Percentiles rank a stretch among this genome's conserved stretches.
Evolutionary conservation across 257 asterid species (phyloP).

Genomic region (Petunia axillaris): DNA sequence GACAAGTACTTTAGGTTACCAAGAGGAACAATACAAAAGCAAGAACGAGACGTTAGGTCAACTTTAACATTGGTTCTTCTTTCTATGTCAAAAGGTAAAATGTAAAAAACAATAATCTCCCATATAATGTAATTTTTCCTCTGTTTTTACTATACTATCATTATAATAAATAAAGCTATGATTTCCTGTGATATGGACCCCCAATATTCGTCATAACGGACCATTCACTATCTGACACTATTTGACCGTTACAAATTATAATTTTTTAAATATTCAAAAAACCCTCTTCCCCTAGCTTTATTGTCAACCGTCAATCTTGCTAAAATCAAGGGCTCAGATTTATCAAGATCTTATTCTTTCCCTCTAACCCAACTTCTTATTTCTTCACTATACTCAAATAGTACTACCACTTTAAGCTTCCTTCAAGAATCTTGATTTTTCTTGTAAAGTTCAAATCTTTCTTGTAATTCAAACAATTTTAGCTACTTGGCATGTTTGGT

Average conservation of each 20-base stretch:
- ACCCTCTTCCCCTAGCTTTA: constrained; percentile 18
- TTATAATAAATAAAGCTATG: constrained; percentile 11
- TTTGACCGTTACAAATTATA: constrained; percentile 42
- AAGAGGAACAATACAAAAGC: not conserved
- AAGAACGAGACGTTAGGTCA: no score
- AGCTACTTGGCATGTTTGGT: constrained; percentile 31
- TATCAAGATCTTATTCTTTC: constrained; percentile 18
- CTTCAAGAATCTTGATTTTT: constrained; percentile 30
- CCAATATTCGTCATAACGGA: constrained; percentile 28
- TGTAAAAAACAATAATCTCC: not conserved
- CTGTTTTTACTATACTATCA: not conserved
- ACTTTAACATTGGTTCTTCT: not conserved
- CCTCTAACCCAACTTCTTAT: constrained; percentile 14
- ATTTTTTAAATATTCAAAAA: not conserved
- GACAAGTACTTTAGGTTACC: not conserved
- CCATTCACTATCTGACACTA: constrained; percentile 33
- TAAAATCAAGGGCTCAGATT: constrained; percentile 34
- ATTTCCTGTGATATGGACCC: constrained; percentile 19
- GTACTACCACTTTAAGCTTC: not conserved
- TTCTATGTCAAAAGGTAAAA: not conserved
- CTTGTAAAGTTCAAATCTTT: constrained; percentile 26
- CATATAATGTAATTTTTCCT: not conserved
- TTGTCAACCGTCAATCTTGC: constrained; percentile 31
- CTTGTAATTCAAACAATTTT: constrained; percentile 12
- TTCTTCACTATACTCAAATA: constrained; percentile 26